Conservation (phyloP, 2,329 filamentous ascomycete species). For the Fusarium robinianum region DNA sequence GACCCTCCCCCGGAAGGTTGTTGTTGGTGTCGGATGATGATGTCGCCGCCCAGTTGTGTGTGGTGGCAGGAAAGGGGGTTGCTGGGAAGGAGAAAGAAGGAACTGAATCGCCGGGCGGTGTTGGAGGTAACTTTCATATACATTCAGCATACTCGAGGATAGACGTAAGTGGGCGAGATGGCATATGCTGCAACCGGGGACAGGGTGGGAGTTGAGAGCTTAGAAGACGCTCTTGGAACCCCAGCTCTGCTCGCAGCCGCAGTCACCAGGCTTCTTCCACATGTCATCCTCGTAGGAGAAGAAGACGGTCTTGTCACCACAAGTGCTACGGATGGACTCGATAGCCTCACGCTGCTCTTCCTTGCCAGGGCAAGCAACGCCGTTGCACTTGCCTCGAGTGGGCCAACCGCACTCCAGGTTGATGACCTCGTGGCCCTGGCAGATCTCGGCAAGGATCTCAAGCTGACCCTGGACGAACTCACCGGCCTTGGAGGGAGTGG, state of each 20-base stretch:
- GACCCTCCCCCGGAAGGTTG: conserved; percentile 18
- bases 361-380: conserved; percentile 68
- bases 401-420: conserved; percentile 96
- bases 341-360: conserved; percentile 74
- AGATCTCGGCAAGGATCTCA: conserved; percentile 69
- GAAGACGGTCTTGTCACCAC: conserved; percentile 73
- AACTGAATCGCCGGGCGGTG: conserved; percentile 31
- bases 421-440: conserved; percentile 72
- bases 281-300: conserved; percentile 80
- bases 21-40: conserved; percentile 14
- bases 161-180: conserved; percentile 19
- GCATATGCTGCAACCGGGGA: conserved; percentile 28
- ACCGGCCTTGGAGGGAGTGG: conserved; percentile 69
- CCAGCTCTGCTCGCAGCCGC: conserved; percentile 80
- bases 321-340: conserved; percentile 65
- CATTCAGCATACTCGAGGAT: conserved; percentile 33
- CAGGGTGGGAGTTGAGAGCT: conserved; percentile 4
- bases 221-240: conserved; percentile 53
- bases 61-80: conserved; percentile 14
- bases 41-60: conserved; percentile 8
- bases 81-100: conserved; percentile 18
- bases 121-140: conserved; percentile 36
- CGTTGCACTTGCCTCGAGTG: conserved; percentile 69
- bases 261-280: conserved; percentile 77
- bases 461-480: conserved; percentile 77